phyloP scores from a whole-genome alignment of 129 eudicot genomes.

The Escallonia rubra region DNA sequence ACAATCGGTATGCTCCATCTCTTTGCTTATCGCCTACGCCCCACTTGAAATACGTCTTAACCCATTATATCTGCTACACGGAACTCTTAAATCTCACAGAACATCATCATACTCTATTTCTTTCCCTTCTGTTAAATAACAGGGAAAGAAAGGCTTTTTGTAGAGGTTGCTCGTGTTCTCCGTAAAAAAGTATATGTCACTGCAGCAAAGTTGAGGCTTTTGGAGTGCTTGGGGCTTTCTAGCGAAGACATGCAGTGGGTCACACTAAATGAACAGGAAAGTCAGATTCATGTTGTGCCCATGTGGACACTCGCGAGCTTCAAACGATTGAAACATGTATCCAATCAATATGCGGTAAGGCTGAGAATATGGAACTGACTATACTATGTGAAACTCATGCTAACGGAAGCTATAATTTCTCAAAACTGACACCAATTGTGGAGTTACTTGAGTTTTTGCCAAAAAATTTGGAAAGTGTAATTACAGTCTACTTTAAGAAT shows the following conservation, averaged over 20 bases:
- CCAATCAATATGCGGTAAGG: conserved; percentile 75
- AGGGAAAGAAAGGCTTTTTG: conserved; percentile 93
- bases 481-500: too few species aligned
- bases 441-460: too few species aligned
- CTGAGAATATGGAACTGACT: not conserved
- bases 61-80: too few species aligned
- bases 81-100: not conserved
- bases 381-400: not conserved
- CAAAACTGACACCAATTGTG: too few species aligned
- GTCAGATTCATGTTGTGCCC: conserved; percentile 92
- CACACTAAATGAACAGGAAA: conserved; percentile 76
- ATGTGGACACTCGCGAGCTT: conserved; percentile 97
- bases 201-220: conserved; percentile 73
- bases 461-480: too few species aligned
- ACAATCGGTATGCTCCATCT: conserved; percentile 61
- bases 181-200: conserved; percentile 68
- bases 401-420: too few species aligned
- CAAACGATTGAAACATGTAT: conserved; percentile 71
- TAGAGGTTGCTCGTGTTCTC: conserved; percentile 90
- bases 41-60: too few species aligned
- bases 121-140: conserved; percentile 10
- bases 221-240: conserved; percentile 70
- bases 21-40: not conserved
- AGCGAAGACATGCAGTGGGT: conserved; percentile 85
- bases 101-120: conserved; percentile 8